These are phyloP conservation scores for Furcasterigmium sp. DNA, from an alignment of 2,329 filamentous ascomycete genomes.

Conservation along the genomic window DNA sequence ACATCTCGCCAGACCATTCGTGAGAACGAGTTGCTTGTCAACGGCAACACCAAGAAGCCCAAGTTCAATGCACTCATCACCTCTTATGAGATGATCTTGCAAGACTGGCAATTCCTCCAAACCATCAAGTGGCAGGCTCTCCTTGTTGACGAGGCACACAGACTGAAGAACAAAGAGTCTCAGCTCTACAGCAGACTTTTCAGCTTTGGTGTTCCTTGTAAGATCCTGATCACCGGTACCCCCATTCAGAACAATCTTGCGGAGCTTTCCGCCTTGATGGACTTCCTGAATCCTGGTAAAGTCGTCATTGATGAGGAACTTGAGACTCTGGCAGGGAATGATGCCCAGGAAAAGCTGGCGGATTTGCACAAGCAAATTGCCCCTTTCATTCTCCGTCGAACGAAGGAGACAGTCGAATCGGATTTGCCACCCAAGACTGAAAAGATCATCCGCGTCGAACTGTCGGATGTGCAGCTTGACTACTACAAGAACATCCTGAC, in stretches of 20 bases:
- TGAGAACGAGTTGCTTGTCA: constrained; percentile 82
- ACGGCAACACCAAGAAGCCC: constrained; percentile 79
- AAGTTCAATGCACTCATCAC: constrained; percentile 98
- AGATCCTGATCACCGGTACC: constrained; percentile 91
- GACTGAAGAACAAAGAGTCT: constrained; percentile 92
- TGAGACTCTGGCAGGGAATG: constrained; percentile 69
- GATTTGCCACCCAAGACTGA: constrained; percentile 96
- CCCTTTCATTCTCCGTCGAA: constrained; percentile 90
- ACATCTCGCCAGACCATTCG: constrained; percentile 80
- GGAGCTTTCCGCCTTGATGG: constrained; percentile 85
- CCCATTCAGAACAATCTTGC: constrained; percentile 96
- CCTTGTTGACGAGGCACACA: constrained; percentile 93
- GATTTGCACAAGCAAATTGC: constrained; percentile 82
- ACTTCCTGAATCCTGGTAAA: constrained; percentile 95
- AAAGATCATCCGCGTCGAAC: constrained; percentile 96
- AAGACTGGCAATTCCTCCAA: constrained; percentile 77
- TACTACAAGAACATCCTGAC: constrained; percentile 99
- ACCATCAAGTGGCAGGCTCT: constrained; percentile 97
- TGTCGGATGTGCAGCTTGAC: constrained; percentile 92
- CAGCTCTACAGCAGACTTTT: constrained; percentile 83
- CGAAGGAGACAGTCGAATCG: constrained; percentile 95
- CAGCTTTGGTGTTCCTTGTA: constrained; percentile 81
- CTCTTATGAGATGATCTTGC: constrained; percentile 93
- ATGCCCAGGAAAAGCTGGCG: constrained; percentile 81
- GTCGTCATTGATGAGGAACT: constrained; percentile 89